A percentile compares a stretch with the other conserved stretches of the same genome.
Conservation (phyloP, 2,329 filamentous ascomycete genomes). For the Amesomyces nigricolor region DNA sequence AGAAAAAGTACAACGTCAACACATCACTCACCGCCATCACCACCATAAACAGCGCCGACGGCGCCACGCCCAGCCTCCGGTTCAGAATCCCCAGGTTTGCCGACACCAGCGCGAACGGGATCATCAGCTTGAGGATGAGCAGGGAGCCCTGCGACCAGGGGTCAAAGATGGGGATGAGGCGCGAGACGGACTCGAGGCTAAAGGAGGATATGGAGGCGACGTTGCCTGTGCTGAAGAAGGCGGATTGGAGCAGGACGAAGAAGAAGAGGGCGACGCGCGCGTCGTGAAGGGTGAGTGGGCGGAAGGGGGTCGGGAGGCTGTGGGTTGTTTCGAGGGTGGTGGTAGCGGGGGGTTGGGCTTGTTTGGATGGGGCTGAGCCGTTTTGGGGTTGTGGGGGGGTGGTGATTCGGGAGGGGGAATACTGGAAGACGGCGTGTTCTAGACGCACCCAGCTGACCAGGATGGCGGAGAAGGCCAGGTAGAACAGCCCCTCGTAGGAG, state of each 20-base stretch:
- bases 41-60: slow-evolving; percentile 86
- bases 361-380: slow-evolving; percentile 24
- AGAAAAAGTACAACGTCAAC: slow-evolving; percentile 94
- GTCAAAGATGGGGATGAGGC: slow-evolving; percentile 86
- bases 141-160: slow-evolving; percentile 88
- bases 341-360: not conserved
- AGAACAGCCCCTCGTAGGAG: slow-evolving; percentile 95
- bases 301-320: slow-evolving; percentile 36
- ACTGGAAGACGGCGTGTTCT: slow-evolving; percentile 68
- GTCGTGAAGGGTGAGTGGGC: slow-evolving; percentile 74
- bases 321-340: not conserved
- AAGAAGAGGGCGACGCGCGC: slow-evolving; percentile 88
- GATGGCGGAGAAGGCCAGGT: slow-evolving; percentile 78
- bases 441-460: slow-evolving; percentile 87
- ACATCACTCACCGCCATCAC: slow-evolving; percentile 90
- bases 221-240: slow-evolving; percentile 96
- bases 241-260: slow-evolving; percentile 88
- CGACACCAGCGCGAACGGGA: slow-evolving; percentile 87
- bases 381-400: slow-evolving; percentile 13
- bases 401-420: slow-evolving; percentile 12
- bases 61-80: slow-evolving; percentile 72
- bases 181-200: slow-evolving; percentile 81
- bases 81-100: slow-evolving; percentile 94
- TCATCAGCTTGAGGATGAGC: slow-evolving; percentile 81
- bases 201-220: slow-evolving; percentile 91